A percentile compares a stretch with the other conserved stretches of the same genome.
These are phyloP conservation scores for Inonotus obliquus DNA, from an alignment of 1,284 basidiomycete species.

Conservation along the genomic window DNA sequence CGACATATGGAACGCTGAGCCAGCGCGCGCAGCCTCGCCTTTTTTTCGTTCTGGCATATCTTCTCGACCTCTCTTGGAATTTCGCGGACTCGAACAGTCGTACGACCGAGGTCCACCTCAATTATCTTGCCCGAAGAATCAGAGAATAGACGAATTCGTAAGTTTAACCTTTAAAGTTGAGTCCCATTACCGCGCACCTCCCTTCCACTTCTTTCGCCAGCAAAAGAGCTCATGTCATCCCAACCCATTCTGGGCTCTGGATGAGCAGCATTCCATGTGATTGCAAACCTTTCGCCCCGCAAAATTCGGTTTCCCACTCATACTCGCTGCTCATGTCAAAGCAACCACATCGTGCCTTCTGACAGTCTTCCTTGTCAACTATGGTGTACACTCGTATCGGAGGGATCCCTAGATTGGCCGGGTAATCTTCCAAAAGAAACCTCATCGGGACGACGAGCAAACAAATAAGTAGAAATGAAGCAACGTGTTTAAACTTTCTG, in stretches of 20 bases:
- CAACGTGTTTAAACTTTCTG: background rate
- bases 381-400: background rate
- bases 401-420: background rate
- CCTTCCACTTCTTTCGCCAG: background rate
- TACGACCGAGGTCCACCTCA: background rate
- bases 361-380: constrained; percentile 3
- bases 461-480: background rate
- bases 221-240: background rate
- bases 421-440: background rate
- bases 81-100: background rate
- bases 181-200: background rate
- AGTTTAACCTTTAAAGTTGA: background rate
- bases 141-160: background rate
- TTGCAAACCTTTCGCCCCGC: background rate
- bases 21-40: background rate
- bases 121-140: background rate
- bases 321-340: background rate
- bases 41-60: background rate
- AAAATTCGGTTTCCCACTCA: background rate
- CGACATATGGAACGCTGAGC: background rate
- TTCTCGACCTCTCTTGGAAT: background rate
- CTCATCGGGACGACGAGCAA: background rate
- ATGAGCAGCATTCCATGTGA: background rate
- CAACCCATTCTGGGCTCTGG: background rate
- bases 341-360: background rate